Evolutionary conservation across 2,329 filamentous ascomycete species (phyloP), one percentile per base, ranked within the genome.

Genomic region (Cercospora sp.): DNA sequence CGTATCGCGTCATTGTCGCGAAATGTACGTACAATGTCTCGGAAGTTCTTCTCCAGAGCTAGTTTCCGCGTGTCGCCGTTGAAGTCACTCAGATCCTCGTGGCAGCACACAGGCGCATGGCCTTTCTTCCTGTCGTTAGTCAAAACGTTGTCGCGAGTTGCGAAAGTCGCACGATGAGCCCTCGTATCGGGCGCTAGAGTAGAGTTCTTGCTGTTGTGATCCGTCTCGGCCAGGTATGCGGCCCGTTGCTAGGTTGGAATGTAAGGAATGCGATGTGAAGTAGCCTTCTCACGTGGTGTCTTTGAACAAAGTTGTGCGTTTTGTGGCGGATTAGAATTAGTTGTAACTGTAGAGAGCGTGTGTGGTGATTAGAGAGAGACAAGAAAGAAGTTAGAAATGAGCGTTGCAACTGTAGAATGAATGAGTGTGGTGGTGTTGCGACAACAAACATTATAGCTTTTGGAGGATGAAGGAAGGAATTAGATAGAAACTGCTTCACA

Each of bases 191-290:
- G 42, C 45, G 55, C 20, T 36, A 45, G 60, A 53, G 51, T 63
- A 60, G 10, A 31, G 51, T 61, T 39, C 45, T 45, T 53, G 31
- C 63, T 77, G 75, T 75, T 75, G 64, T 77, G 74, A 70, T 73
- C 59, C 75, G 70, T 72, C 69, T 71, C 62, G 68, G 65, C 64
- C 70, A 64, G 75, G 74, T 69, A 77, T 77, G 74, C 72, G 63
- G 67, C 57, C 67, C 70, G 78, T 80, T 73, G 77, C 76, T 77
- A 74, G 39, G 57, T 66, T 71, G 79, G 79, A 80, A 81, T 80
- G 79, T 68, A 70, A 70, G 55, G 55, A 59, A 59, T 59, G 55
- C 55, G 30, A 59, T 55, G 16, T 59, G 51, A 60, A 60, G 69
- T 68, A 45, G 62, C 45, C 33, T 64, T 59, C 20, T 65, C 63